These are phyloP conservation scores for Microcos paniculata DNA, from an alignment of 345 rosid species.

Conservation along the genomic window DNA sequence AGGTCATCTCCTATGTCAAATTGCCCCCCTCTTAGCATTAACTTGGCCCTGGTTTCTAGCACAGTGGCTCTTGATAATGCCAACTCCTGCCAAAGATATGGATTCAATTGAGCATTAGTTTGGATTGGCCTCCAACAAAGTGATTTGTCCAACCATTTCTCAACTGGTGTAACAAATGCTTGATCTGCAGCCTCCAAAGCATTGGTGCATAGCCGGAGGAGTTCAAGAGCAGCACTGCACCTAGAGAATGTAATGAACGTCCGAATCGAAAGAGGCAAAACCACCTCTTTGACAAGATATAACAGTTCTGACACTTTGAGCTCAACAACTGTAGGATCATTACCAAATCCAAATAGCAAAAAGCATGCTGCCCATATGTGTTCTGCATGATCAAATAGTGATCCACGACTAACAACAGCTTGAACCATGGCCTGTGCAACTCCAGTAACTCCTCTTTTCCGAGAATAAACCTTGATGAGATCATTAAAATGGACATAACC, in stretches of 20 bases:
- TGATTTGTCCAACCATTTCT: slow-evolving; percentile 80
- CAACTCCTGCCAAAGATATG: slow-evolving; percentile 89
- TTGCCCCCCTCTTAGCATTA: slow-evolving; percentile 85
- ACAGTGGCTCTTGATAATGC: slow-evolving; percentile 84
- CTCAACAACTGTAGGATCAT: slow-evolving; percentile 60
- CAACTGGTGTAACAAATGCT: slow-evolving; percentile 78
- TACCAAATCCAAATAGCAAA: slow-evolving; percentile 70
- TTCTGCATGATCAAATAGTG: slow-evolving; percentile 49
- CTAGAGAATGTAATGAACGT: slow-evolving; percentile 78
- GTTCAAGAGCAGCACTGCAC: slow-evolving; percentile 81
- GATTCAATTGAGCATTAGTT: slow-evolving; percentile 88
- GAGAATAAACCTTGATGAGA: slow-evolving; percentile 65
- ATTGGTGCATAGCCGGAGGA: slow-evolving; percentile 77
- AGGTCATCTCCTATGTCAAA: slow-evolving; percentile 85
- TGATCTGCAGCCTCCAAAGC: slow-evolving; percentile 89
- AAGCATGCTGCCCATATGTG: slow-evolving; percentile 90
- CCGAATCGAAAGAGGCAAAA: slow-evolving; percentile 72
- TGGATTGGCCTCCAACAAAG: slow-evolving; percentile 88
- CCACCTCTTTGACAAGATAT: slow-evolving; percentile 55
- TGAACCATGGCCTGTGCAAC: slow-evolving; percentile 70
- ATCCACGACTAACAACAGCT: slow-evolving; percentile 66
- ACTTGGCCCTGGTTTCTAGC: slow-evolving; percentile 87
- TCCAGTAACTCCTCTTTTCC: slow-evolving; percentile 50
- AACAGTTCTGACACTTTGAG: slow-evolving; percentile 68
- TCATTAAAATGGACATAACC: slow-evolving; percentile 64